Percentiles rank a stretch among this genome's conserved stretches.
Conservation (phyloP, 352 stramenopile genomes). For the Phytophthora melonis region DNA sequence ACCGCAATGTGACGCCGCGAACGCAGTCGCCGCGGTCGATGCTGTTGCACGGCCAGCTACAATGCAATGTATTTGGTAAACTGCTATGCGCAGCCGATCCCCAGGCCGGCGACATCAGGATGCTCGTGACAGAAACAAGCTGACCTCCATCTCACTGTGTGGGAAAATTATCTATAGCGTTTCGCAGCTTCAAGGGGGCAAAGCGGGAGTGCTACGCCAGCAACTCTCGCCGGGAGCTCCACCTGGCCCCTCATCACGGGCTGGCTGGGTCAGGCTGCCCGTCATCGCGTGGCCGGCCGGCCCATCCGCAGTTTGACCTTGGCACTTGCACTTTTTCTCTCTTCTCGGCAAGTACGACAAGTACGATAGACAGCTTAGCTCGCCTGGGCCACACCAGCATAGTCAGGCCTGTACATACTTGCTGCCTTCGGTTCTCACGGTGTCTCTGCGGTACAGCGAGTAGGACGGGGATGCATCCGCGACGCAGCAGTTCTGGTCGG, state of each 20-base stretch:
- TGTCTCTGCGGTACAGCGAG: neutral
- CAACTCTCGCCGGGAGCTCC: neutral
- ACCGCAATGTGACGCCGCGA: neutral
- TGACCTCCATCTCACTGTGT: neutral
- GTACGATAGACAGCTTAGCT: neutral
- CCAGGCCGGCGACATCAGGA: neutral
- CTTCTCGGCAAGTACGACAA: neutral
- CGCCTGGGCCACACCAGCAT: neutral
- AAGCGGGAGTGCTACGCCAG: neutral
- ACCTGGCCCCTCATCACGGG: neutral
- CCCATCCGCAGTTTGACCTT: neutral
- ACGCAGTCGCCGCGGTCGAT: neutral
- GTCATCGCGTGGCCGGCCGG: neutral
- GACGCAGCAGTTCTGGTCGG: neutral
- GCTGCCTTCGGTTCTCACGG: neutral
- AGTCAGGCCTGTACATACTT: neutral
- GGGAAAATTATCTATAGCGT: neutral
- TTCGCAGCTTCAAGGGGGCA: neutral
- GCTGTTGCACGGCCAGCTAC: neutral
- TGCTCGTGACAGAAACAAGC: neutral
- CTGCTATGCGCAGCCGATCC: neutral
- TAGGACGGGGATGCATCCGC: neutral
- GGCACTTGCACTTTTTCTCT: conserved; percentile 11
- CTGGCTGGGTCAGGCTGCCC: neutral
- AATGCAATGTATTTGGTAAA: too few relatives aligned